These are phyloP conservation scores for Helenozyma rhizophorensis DNA, from an alignment of 805 yeast species.

Conservation along the genomic window DNA sequence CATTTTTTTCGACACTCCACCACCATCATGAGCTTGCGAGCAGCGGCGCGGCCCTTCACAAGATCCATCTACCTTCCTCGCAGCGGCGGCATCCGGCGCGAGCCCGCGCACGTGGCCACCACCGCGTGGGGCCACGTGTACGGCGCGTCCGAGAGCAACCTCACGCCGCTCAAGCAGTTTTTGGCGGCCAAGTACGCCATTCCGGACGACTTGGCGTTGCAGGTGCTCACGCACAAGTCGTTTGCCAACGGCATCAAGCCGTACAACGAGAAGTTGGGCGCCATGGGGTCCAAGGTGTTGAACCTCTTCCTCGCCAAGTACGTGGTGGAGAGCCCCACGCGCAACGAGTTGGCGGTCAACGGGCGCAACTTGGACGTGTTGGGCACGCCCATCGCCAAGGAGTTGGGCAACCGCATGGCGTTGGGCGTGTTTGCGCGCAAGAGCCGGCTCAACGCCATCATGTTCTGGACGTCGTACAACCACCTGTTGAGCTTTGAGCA, in stretches of 20 bases:
- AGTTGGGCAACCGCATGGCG: slow-evolving; percentile 46
- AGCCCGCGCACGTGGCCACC: slow-evolving; percentile 50
- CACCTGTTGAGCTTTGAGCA: slow-evolving; percentile 39
- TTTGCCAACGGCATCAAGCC: slow-evolving; percentile 90
- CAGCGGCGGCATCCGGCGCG: slow-evolving; percentile 68
- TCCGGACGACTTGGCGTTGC: slow-evolving; percentile 61
- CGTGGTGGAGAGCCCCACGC: slow-evolving; percentile 28
- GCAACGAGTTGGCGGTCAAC: slow-evolving; percentile 36
- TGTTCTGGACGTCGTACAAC: slow-evolving; percentile 66
- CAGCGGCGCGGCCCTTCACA: slow-evolving; percentile 6
- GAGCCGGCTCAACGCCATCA: slow-evolving; percentile 44
- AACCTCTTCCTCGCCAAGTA: slow-evolving; percentile 45
- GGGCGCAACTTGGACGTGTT: slow-evolving; percentile 53
- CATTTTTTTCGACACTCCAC: background rate
- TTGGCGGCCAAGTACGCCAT: slow-evolving; percentile 47
- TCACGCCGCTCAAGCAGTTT: slow-evolving; percentile 46
- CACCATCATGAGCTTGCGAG: background rate
- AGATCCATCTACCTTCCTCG: slow-evolving; percentile 43
- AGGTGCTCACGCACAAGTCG: slow-evolving; percentile 88
- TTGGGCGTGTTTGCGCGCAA: slow-evolving; percentile 50
- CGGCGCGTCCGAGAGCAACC: slow-evolving; percentile 46
- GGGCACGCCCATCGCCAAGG: slow-evolving; percentile 53
- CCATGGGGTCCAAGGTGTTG: slow-evolving; percentile 64
- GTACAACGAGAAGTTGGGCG: slow-evolving; percentile 78
- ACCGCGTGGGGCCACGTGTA: slow-evolving; percentile 41